Percentiles rank a stretch among this genome's conserved stretches.
These are phyloP conservation scores for Umbelopsis isabellina DNA, from an alignment of 192 early-diverging fungal genomes.

Conservation along the genomic window DNA sequence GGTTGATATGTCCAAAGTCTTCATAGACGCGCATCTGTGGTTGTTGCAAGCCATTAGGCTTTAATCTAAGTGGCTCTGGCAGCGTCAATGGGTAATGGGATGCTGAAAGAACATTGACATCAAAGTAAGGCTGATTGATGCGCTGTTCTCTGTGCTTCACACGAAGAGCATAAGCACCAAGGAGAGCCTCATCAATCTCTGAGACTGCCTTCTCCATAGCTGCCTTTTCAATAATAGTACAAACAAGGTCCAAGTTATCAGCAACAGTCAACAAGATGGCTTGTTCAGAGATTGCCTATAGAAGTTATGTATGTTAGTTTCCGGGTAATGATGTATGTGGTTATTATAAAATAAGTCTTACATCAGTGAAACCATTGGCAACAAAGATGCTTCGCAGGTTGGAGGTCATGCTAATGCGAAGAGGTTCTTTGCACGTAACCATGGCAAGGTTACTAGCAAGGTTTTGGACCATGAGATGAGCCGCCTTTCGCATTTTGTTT, in stretches of 20 bases:
- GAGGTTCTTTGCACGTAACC: slow-evolving; percentile 92
- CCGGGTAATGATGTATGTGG: background rate
- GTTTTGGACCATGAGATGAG: slow-evolving; percentile 94
- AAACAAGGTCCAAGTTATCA: slow-evolving; percentile 94
- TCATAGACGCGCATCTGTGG: slow-evolving; percentile 87
- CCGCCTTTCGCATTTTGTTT: slow-evolving; percentile 90
- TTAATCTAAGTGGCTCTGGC: slow-evolving; percentile 86
- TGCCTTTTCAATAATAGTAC: slow-evolving; percentile 92
- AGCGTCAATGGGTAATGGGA: slow-evolving; percentile 84
- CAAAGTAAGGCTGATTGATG: slow-evolving; percentile 89
- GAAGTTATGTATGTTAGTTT: background rate
- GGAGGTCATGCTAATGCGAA: slow-evolving; percentile 80
- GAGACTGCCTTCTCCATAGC: slow-evolving; percentile 93
- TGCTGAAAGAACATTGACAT: slow-evolving; percentile 75
- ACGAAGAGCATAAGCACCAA: slow-evolving; percentile 67
- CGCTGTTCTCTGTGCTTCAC: slow-evolving; percentile 83
- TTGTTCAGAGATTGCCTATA: slow-evolving; percentile 76
- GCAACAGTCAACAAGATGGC: slow-evolving; percentile 82
- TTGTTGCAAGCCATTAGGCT: slow-evolving; percentile 77
- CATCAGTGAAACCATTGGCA: slow-evolving; percentile 78
- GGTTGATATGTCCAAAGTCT: slow-evolving; percentile 69
- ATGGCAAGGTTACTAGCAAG: slow-evolving; percentile 74
- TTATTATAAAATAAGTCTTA: slow-evolving; percentile 15
- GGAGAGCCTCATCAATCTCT: slow-evolving; percentile 91
- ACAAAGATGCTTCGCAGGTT: slow-evolving; percentile 72